These are phyloP conservation scores for Silene uniflora DNA, from an alignment of 148 eudicot species.

Conservation along the genomic window DNA sequence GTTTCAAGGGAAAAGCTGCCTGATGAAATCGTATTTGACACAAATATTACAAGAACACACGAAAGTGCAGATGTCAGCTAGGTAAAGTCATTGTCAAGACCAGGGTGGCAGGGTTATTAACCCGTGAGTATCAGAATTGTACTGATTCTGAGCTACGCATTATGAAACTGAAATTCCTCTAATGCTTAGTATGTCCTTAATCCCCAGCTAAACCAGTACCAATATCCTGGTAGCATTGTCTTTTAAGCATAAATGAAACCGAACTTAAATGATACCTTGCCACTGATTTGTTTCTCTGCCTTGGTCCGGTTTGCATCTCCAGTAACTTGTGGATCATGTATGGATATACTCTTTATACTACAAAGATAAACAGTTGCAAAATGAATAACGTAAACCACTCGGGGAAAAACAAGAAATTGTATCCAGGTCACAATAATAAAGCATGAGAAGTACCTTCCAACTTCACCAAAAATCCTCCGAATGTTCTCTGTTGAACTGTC, in stretches of 20 bases:
- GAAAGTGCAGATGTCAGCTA: too few species aligned
- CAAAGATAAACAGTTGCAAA: slow-evolving; percentile 14
- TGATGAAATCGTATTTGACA: background rate
- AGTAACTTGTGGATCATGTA: slow-evolving; percentile 60
- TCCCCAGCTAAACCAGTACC: background rate
- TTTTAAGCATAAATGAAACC: background rate
- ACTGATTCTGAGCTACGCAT: background rate
- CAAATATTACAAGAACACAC: too few species aligned
- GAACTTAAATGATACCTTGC: slow-evolving; percentile 48
- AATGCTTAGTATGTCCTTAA: background rate
- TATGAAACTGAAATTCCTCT: background rate
- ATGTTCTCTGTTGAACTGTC: slow-evolving; percentile 78
- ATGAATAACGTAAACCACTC: background rate
- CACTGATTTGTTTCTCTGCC: slow-evolving; percentile 61
- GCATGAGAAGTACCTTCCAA: slow-evolving; percentile 56
- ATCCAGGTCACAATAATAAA: background rate
- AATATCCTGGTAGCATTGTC: background rate
- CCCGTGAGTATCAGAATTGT: background rate
- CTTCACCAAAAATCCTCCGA: slow-evolving; percentile 49
- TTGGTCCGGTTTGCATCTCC: slow-evolving; percentile 42
- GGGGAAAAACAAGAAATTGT: background rate
- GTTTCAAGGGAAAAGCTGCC: background rate
- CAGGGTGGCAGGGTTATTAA: too few species aligned
- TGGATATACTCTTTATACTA: slow-evolving; percentile 62
- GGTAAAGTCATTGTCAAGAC: too few species aligned